Percentiles rank a stretch among this genome's conserved stretches.
These are phyloP conservation scores for Calycina marina DNA, from an alignment of 2,329 filamentous ascomycete genomes.

Conservation along the genomic window DNA sequence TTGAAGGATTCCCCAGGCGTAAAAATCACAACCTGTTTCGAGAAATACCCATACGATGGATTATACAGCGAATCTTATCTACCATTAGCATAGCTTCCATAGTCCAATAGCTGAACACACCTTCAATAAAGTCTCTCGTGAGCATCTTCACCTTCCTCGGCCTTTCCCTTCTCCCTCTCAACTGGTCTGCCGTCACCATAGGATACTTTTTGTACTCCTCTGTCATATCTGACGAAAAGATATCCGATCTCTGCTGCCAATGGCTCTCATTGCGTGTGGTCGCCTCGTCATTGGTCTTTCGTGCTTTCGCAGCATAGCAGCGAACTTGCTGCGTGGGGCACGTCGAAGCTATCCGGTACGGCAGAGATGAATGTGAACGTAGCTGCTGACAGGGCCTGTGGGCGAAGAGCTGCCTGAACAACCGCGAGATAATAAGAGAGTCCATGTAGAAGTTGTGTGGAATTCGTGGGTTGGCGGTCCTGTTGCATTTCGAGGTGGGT, in stretches of 20 bases:
- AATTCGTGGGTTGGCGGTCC: slow-evolving; percentile 6
- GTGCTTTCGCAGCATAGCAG: slow-evolving; percentile 12
- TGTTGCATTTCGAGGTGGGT: too few relatives aligned
- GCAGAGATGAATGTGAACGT: slow-evolving; percentile 25
- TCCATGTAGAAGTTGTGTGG: slow-evolving; percentile 45
- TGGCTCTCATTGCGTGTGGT: slow-evolving; percentile 42
- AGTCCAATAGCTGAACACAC: slow-evolving; percentile 28
- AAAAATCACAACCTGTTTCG: slow-evolving; percentile 93
- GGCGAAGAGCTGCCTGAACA: slow-evolving; percentile 76
- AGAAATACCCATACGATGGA: slow-evolving; percentile 88
- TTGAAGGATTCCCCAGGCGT: slow-evolving; percentile 81
- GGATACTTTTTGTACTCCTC: slow-evolving; percentile 75
- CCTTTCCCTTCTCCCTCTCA: slow-evolving; percentile 58
- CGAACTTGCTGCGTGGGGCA: slow-evolving; percentile 25
- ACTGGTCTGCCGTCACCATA: slow-evolving; percentile 66
- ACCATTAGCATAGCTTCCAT: slow-evolving; percentile 3
- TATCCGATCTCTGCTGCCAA: slow-evolving; percentile 74
- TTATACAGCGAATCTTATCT: slow-evolving; percentile 68
- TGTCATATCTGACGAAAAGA: slow-evolving; percentile 61
- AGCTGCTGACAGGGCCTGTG: slow-evolving; percentile 50
- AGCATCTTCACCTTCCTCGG: slow-evolving; percentile 91
- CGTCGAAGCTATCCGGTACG: slow-evolving; percentile 23
- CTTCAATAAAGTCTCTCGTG: slow-evolving; percentile 93
- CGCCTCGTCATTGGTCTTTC: slow-evolving; percentile 5
- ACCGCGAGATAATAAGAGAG: slow-evolving; percentile 58